Percentiles rank a stretch among this genome's conserved stretches.
Evolutionary conservation across 768 basidiomycete genomes (phyloP).

Genomic region (Daedaleopsis nitida): DNA sequence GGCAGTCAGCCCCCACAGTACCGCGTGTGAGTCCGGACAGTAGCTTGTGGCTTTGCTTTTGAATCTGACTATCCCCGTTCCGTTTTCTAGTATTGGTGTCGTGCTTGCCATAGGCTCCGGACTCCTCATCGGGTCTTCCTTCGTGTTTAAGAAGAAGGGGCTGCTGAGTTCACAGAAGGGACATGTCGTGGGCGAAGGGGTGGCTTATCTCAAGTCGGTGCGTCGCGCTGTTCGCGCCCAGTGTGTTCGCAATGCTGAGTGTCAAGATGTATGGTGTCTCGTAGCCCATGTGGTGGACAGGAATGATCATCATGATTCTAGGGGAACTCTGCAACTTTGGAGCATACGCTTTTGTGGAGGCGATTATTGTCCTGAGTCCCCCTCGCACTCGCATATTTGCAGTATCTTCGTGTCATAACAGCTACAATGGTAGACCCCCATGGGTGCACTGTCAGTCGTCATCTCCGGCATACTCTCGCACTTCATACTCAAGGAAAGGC

Average conservation of each 20-base stretch:
- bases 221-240: conserved; percentile 7
- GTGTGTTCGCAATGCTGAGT: background rate
- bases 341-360: conserved; percentile 86
- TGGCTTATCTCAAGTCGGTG: conserved; percentile 35
- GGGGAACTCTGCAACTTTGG: conserved; percentile 32
- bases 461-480: conserved; percentile 89
- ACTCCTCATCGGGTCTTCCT: conserved; percentile 49
- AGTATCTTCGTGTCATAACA: background rate
- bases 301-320: conserved; percentile 45
- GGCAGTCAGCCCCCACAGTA: conserved; percentile 6
- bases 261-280: background rate
- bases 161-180: conserved; percentile 35
- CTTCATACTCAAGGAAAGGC: conserved; percentile 84
- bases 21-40: conserved; percentile 3
- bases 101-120: conserved; percentile 43
- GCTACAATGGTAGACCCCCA: conserved; percentile 61
- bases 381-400: background rate
- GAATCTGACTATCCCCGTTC: background rate
- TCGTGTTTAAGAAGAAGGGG: conserved; percentile 63
- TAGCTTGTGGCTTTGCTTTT: too few species aligned
- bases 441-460: conserved; percentile 93
- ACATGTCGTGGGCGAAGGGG: conserved; percentile 35
- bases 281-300: conserved; percentile 52
- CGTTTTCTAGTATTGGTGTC: conserved; percentile 29
- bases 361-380: conserved; percentile 75